Base-by-base conservation (phyloP, 768 basidiomycete genomes). In the Macrocybe gigantea region DNA sequence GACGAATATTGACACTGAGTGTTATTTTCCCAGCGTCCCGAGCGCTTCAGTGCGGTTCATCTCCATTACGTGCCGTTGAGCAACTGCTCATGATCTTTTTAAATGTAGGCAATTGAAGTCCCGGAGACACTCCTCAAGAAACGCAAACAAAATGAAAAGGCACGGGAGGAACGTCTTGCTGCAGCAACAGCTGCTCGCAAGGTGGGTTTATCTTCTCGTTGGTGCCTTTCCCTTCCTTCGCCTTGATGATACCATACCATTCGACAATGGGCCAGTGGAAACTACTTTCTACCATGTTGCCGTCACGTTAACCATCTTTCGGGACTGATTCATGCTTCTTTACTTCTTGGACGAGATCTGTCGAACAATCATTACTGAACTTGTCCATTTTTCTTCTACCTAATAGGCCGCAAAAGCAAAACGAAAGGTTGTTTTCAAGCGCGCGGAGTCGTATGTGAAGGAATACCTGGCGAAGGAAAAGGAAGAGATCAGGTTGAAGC, bases 61-160 rank as follows among this genome's bases (percentile, higher is more conserved):
- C 22, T 22, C 22, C 22, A 22, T 22, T 22, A 22, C 22, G 22
- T 22, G 22, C 22, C 22, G 4, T 22, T 22, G 22, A 22, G 22
- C 22, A 22, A 22, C 22, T 22, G 36, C 47, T 42, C 38, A 39
- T 41, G 44, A 64, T 47, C 38, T 44, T 55, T 49, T 41, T 11
- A 47, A 47, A 44, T 52, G 52, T 60, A 92, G 89, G 82, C 84
- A 64, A 84, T 96, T 68, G 88, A 94, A 82, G 94, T 95, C 74
- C 94, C 94, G 69, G 94, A 96, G 85, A 97, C 94, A 65, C 85
- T 97, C 77, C 91, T 97, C 77, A 97, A 96, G 83, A 97, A 95
- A 79, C 85, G 94, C 75, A 93, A 94, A 77, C 88, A 93, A 75
- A 94, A 85, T 64, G 92, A 95, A 78, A 94, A 94, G 78, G 88